Evolutionary conservation across 2,329 filamentous ascomycete species (phyloP).

Genomic region (Penicillium capsulatum): DNA sequence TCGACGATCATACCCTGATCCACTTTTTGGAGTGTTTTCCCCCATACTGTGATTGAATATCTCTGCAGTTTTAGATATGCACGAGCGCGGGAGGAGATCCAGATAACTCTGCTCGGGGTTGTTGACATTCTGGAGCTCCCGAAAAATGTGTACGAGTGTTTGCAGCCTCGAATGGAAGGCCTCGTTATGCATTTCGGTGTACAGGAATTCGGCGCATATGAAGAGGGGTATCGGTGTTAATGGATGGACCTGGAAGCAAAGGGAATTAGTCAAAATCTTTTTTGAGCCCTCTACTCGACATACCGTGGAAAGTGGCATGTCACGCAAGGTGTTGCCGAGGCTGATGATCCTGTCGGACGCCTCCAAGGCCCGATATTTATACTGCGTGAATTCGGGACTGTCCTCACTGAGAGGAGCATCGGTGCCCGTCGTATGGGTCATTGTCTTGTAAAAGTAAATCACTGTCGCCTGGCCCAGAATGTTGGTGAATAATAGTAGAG

Average conservation of each 20-base stretch:
- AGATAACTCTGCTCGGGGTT: conserved; percentile 10
- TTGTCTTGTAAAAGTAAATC: conserved; percentile 15
- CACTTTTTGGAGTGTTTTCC: too few species aligned
- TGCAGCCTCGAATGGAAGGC: conserved; percentile 8
- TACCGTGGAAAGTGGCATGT: conserved; percentile 15
- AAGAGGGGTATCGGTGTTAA: conserved; percentile 23
- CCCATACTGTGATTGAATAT: neutral
- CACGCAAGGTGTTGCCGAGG: conserved; percentile 5
- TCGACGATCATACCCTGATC: too few species aligned
- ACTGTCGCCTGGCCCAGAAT: conserved; percentile 17
- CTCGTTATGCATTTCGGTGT: conserved; percentile 7
- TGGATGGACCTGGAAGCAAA: conserved; percentile 17
- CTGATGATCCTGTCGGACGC: conserved; percentile 11
- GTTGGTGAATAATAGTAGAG: conserved; percentile 17
- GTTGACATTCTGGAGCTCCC: conserved; percentile 11
- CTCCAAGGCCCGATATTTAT: conserved; percentile 10
- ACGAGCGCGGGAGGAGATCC: conserved; percentile 4
- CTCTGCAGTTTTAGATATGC: conserved; percentile 1
- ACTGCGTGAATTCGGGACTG: neutral
- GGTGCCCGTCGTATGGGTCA: neutral
- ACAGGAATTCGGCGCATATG: conserved; percentile 22
- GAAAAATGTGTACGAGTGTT: conserved; percentile 10
- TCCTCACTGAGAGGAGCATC: neutral
- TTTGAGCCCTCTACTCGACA: neutral
- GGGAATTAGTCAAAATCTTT: neutral